These are phyloP conservation scores for Wallacemonas sp. DNA, from an alignment of 208 protist genomes.

Conservation along the genomic window DNA sequence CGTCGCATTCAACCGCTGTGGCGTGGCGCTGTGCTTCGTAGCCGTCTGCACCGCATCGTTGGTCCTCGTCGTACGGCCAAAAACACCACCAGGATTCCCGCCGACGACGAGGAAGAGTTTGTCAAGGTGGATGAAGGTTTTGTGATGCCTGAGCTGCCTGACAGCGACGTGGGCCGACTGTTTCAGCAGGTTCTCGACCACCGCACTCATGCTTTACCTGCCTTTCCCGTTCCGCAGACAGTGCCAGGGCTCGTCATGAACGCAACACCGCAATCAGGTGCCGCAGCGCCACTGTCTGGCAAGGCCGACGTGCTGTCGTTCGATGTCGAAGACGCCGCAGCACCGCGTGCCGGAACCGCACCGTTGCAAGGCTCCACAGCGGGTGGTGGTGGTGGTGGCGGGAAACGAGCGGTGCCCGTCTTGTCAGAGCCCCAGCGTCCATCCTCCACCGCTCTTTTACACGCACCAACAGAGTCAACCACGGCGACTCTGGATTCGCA, in stretches of 20 bases:
- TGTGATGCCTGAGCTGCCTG: constrained; percentile 13
- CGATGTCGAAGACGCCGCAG: neutral
- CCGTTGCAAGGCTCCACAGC: neutral
- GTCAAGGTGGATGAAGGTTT: constrained; percentile 44
- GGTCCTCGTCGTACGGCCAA: neutral
- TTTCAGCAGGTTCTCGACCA: constrained; percentile 45
- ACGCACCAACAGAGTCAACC: neutral
- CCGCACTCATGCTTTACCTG: neutral
- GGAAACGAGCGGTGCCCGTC: neutral
- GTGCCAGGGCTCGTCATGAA: neutral
- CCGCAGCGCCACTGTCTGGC: no score
- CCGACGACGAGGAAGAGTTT: constrained; percentile 50
- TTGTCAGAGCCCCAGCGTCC: neutral
- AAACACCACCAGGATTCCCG: neutral
- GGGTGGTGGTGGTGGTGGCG: neutral
- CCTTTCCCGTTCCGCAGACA: constrained; percentile 21
- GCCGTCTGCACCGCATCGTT: constrained; percentile 50
- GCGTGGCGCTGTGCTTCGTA: constrained; percentile 75
- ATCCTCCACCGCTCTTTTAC: neutral
- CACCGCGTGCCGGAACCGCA: neutral
- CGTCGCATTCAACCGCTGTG: constrained; percentile 80
- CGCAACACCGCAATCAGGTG: no score
- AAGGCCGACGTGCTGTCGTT: neutral
- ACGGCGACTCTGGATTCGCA: constrained; percentile 20
- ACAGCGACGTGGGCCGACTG: constrained; percentile 22